Conservation (phyloP, 106 monocot genomes). For the Apostasia ramifera region DNA sequence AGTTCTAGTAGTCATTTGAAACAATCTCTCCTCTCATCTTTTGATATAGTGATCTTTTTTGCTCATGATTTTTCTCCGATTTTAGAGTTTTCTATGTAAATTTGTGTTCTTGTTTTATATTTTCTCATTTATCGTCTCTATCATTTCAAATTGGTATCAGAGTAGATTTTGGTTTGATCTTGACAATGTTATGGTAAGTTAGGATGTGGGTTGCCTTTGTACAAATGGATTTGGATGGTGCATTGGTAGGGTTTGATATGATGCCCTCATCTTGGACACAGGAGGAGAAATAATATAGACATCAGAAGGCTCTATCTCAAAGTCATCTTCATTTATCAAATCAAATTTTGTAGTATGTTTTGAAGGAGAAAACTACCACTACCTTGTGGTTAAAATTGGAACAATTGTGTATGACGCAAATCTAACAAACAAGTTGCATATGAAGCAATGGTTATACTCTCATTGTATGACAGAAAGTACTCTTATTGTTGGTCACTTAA, state of each 20-base stretch:
- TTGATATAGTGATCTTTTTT: too few species aligned
- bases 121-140: too few species aligned
- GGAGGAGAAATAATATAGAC: background rate
- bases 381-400: background rate
- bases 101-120: too few species aligned
- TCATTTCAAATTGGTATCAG: too few species aligned
- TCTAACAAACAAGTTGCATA: background rate
- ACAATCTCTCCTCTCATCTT: too few species aligned
- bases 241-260: too few species aligned
- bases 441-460: background rate
- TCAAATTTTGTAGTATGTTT: background rate
- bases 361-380: background rate
- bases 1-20: too few species aligned
- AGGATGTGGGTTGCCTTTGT: background rate
- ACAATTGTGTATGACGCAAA: background rate
- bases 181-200: constrained; percentile 3
- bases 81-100: too few species aligned
- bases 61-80: too few species aligned
- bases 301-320: background rate
- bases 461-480: background rate
- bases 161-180: too few species aligned
- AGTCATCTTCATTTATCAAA: constrained; percentile 7
- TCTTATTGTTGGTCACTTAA: background rate
- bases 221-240: background rate
- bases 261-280: background rate